phyloP scores from a whole-genome alignment of 1,139 yeast species.

The Yamadazyma songkhlaensis region DNA sequence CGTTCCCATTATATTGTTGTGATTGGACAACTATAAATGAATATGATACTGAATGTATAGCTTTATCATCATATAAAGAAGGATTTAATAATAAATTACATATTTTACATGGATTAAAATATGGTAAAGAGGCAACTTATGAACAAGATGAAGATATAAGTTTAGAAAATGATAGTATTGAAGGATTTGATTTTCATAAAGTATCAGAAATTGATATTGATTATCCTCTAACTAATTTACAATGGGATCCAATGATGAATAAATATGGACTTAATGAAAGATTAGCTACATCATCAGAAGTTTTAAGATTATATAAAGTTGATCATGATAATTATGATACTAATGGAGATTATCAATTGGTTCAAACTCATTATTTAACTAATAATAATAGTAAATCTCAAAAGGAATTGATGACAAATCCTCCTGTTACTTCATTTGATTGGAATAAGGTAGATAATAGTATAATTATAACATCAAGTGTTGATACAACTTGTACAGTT shows the following conservation, averaged over 20 bases:
- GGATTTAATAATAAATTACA: slow-evolving; percentile 59
- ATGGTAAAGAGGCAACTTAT: slow-evolving; percentile 23
- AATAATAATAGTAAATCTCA: slow-evolving; percentile 16
- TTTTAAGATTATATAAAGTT: slow-evolving; percentile 63
- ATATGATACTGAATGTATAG: slow-evolving; percentile 50
- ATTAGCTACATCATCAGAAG: slow-evolving; percentile 70
- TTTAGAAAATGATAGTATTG: slow-evolving; percentile 20
- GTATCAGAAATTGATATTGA: slow-evolving; percentile 55
- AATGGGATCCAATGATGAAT: slow-evolving; percentile 64
- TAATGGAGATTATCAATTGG: slow-evolving; percentile 29
- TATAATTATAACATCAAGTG: slow-evolving; percentile 76
- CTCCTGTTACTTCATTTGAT: slow-evolving; percentile 90
- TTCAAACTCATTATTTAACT: slow-evolving; percentile 42
- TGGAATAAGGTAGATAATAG: slow-evolving; percentile 80
- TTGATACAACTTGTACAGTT: slow-evolving; percentile 94
- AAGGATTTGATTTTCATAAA: slow-evolving; percentile 46
- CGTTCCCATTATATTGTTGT: slow-evolving; percentile 60
- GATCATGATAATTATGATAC: slow-evolving; percentile 29
- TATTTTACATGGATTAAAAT: slow-evolving; percentile 40
- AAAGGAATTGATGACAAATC: slow-evolving; percentile 47
- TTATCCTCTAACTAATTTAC: slow-evolving; percentile 66
- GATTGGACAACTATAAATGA: slow-evolving; percentile 58
- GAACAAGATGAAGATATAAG: slow-evolving; percentile 5
- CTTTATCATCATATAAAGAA: slow-evolving; percentile 69
- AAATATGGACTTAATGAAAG: slow-evolving; percentile 31